Evolutionary conservation across 2,329 filamentous ascomycete genomes (phyloP).

Genomic region (Ramichloridium luteum): DNA sequence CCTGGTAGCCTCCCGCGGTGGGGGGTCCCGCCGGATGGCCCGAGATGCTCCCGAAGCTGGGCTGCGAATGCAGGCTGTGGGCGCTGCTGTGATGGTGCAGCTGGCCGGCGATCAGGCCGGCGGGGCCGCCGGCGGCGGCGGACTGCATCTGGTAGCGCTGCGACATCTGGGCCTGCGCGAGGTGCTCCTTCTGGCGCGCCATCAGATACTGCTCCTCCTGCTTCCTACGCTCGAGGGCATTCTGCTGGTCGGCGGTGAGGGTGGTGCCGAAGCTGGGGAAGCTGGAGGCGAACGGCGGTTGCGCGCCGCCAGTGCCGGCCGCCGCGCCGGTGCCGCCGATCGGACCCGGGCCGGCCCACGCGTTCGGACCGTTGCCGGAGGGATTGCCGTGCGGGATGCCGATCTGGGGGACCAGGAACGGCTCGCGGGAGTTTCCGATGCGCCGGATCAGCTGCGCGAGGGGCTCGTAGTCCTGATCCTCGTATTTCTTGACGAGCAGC

Average conservation of each 20-base stretch:
- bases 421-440: conserved; percentile 94
- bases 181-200: conserved; percentile 86
- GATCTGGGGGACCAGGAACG: conserved; percentile 94
- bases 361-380: conserved; percentile 32
- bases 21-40: too few species aligned
- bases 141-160: conserved; percentile 57
- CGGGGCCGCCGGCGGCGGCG: conserved; percentile 33
- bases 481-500: conserved; percentile 84
- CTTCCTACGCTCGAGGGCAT: conserved; percentile 88
- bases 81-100: conserved; percentile 91
- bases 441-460: conserved; percentile 86
- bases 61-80: conserved; percentile 92
- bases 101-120: conserved; percentile 34
- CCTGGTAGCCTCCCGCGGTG: conserved; percentile 45
- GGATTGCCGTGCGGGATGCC: conserved; percentile 82
- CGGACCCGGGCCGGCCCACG: conserved; percentile 28
- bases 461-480: conserved; percentile 89
- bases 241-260: conserved; percentile 92
- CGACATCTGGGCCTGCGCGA: conserved; percentile 73
- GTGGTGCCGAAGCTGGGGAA: conserved; percentile 97
- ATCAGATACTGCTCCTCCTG: conserved; percentile 97
- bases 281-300: conserved; percentile 79
- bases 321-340: conserved; percentile 6
- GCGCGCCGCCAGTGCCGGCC: conserved; percentile 30
- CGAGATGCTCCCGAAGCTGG: conserved; percentile 87